Conservation (phyloP, 805 yeast genomes). For the Ogataea philodendri region DNA sequence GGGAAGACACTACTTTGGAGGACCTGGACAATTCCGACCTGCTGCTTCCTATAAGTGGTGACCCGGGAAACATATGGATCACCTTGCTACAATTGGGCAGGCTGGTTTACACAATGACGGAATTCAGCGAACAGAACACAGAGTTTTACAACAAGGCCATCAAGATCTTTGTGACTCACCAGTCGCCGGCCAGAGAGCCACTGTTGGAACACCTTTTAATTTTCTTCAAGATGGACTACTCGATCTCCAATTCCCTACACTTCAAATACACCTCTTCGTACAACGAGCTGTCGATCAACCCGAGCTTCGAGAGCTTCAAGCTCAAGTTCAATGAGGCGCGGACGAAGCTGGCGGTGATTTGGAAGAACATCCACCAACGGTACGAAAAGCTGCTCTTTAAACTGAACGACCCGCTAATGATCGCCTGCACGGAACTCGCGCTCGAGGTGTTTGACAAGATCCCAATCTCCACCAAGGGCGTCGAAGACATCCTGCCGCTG, state of each 20-base stretch:
- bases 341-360: slow-evolving; percentile 58
- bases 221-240: slow-evolving; percentile 65
- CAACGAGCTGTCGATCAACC: slow-evolving; percentile 63
- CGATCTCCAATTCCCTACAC: slow-evolving; percentile 70
- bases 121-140: slow-evolving; percentile 35
- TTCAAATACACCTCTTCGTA: slow-evolving; percentile 68
- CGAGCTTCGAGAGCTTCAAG: slow-evolving; percentile 62
- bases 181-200: slow-evolving; percentile 70
- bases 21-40: slow-evolving; percentile 25
- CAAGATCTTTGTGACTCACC: slow-evolving; percentile 63
- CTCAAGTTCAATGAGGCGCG: slow-evolving; percentile 61
- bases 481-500: slow-evolving; percentile 34
- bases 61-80: slow-evolving; percentile 72
- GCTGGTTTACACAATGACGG: slow-evolving; percentile 47
- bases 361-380: slow-evolving; percentile 58
- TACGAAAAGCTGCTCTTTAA: slow-evolving; percentile 42
- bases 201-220: slow-evolving; percentile 66
- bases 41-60: slow-evolving; percentile 54
- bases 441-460: slow-evolving; percentile 61
- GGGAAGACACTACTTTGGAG: slow-evolving; percentile 22
- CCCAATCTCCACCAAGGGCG: slow-evolving; percentile 45
- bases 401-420: slow-evolving; percentile 41
- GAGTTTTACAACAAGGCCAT: slow-evolving; percentile 40
- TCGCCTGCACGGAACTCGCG: slow-evolving; percentile 51
- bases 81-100: slow-evolving; percentile 70